Conservation (phyloP, 768 basidiomycete species). For the Leccinum sublutescens region DNA sequence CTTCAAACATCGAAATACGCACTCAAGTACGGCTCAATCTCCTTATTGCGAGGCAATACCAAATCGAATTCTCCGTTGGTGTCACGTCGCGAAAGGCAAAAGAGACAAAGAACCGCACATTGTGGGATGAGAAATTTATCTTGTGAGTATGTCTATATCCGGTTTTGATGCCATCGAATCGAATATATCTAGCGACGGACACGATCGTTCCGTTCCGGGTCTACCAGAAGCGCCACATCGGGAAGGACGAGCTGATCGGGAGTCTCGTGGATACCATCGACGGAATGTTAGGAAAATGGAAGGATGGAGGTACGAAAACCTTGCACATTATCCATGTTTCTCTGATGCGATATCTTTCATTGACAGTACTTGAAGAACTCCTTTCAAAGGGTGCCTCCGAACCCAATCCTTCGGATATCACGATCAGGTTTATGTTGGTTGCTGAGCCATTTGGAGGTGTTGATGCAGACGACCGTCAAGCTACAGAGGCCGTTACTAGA, state of each 20-base stretch:
- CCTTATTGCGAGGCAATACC: neutral
- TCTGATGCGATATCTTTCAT: neutral
- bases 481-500: neutral
- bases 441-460: neutral
- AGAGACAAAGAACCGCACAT: neutral
- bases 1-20: slow-evolving; percentile 3
- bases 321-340: neutral
- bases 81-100: neutral
- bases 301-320: neutral
- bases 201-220: neutral
- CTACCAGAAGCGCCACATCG: neutral
- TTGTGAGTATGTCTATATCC: neutral
- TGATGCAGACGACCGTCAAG: neutral
- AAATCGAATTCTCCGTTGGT: neutral
- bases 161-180: neutral
- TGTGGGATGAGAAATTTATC: neutral
- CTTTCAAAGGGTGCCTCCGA: too few relatives aligned
- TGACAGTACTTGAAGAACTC: neutral
- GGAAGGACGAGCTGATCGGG: neutral
- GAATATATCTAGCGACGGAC: neutral
- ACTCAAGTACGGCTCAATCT: neutral
- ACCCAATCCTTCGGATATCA: too few relatives aligned
- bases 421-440: too few relatives aligned
- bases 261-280: neutral
- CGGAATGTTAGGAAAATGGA: neutral